phyloP scores from a whole-genome alignment of 176 grass and related monocot genomes.

The Bromus sterilis region DNA sequence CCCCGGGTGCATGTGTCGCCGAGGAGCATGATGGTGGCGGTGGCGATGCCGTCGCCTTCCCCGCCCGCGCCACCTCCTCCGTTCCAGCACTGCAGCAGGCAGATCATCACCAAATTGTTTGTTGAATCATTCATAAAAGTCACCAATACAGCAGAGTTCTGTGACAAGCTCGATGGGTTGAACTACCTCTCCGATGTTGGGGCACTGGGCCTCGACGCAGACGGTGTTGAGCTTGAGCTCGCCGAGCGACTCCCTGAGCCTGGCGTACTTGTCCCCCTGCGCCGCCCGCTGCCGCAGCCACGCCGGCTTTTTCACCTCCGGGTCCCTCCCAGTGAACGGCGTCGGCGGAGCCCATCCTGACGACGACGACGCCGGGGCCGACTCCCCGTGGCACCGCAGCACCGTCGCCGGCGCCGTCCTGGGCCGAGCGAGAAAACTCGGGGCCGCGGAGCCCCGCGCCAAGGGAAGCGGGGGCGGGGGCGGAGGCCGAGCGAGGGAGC shows the following conservation, averaged over 20 bases:
- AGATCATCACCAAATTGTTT: not conserved
- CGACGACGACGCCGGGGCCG: not conserved
- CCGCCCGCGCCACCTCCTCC: constrained; percentile 76
- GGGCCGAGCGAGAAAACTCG: not conserved
- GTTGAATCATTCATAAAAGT: not conserved
- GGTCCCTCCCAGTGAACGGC: constrained; percentile 55
- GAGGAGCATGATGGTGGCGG: constrained; percentile 86
- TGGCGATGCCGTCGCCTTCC: constrained; percentile 76
- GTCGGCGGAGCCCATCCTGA: constrained; percentile 38
- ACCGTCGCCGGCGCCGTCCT: not conserved
- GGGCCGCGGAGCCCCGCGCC: not conserved
- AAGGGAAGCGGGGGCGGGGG: not conserved
- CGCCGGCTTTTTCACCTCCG: constrained; percentile 64
- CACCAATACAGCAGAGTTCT: too few relatives aligned
- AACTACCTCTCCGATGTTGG: constrained; percentile 90
- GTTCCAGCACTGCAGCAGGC: constrained; percentile 65
- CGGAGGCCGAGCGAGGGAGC: constrained; percentile 7
- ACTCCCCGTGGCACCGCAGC: constrained; percentile 31
- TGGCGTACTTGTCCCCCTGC: constrained; percentile 66
- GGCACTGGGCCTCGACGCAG: constrained; percentile 88
- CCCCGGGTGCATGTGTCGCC: constrained; percentile 87
- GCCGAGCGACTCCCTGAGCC: constrained; percentile 54
- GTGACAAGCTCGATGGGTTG: not conserved
- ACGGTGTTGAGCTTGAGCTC: constrained; percentile 87
- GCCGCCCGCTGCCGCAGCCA: constrained; percentile 79